A percentile compares a stretch with the other conserved stretches of the same genome.
phyloP scores from a whole-genome alignment of 805 yeast genomes.

The Saitoella complicata region DNA sequence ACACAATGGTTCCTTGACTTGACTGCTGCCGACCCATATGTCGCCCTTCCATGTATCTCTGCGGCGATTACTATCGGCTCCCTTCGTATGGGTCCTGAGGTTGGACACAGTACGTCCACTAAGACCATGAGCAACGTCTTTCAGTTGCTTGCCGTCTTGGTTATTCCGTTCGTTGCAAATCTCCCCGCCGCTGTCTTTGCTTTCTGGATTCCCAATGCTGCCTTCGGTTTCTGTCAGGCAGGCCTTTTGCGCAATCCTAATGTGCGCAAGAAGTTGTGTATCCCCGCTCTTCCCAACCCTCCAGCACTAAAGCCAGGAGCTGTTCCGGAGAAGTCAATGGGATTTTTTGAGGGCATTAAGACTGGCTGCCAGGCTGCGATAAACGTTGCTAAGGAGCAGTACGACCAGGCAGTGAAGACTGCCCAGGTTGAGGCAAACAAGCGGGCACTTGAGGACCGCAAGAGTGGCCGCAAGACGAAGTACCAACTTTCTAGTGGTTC shows the following conservation, averaged over 20 bases:
- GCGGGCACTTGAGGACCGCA: no score
- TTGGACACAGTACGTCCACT: background rate
- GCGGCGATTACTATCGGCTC: constrained; percentile 29
- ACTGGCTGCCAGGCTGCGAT: no score
- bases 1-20: constrained; percentile 69
- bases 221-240: constrained; percentile 1
- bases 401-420: no score
- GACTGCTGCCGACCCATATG: constrained; percentile 74
- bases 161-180: background rate
- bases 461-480: no score
- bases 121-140: background rate
- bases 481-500: no score
- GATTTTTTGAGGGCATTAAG: no score
- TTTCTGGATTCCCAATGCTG: constrained; percentile 2
- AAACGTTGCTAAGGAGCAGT: no score
- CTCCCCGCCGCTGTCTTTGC: constrained; percentile 1
- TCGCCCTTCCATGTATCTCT: constrained; percentile 70
- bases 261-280: background rate
- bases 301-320: no score
- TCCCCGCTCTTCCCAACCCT: background rate
- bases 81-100: background rate
- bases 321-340: no score
- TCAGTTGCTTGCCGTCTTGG: background rate
- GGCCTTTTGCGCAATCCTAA: background rate
- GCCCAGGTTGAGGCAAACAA: no score